Base-by-base conservation (phyloP, 441 rosid species). In the Gossypium davidsonii region DNA sequence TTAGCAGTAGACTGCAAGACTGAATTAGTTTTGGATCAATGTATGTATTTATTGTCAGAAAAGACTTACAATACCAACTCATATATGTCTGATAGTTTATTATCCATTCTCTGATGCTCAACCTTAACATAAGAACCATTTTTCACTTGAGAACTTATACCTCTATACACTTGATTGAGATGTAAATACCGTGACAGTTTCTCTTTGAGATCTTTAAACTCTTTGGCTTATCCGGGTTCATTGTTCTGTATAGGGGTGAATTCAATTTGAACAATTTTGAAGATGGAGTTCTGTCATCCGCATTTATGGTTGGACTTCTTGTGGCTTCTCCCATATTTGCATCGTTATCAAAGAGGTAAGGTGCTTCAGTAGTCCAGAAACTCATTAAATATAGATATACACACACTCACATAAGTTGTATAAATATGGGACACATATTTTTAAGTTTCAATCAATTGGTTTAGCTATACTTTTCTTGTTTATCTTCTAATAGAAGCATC, bases 251-350 rank as follows among this genome's bases (percentile, higher is more conserved):
- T 77, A 93, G 98, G 86, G 98, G 98, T 3, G 92, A 88, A 46
- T 93, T 93, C 80, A 81, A 88, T 80, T 84, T 95, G 73, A 88
- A 76, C 83, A 93, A 95, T 80, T 95, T 95, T 67, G 89, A 95
- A 79, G 98, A 95, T 80, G 98, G 99, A 76, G 71, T 84, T 77
- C 76, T 93, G 48, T 93, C 99, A 71, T 95, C 99, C 73, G 97
- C 96, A 71, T 95, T 95, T 80, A 88, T 95, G 98, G 98, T 95
- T 82, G 99, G 99, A 44, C 91, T 95, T 81, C 95, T 95, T 71
- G 80, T 88, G 71, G 87, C 95, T 67, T 91, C 96, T 84, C 99
- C 98, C 23, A 83, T 93, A 67, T 94, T 95, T 88, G 99, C 99
- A 73, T 82, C 95, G 11, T 67, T 88, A 73, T 93, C 99, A 58